Conservation (phyloP, 108 stramenopile genomes). For the Nitzschia sp. region DNA sequence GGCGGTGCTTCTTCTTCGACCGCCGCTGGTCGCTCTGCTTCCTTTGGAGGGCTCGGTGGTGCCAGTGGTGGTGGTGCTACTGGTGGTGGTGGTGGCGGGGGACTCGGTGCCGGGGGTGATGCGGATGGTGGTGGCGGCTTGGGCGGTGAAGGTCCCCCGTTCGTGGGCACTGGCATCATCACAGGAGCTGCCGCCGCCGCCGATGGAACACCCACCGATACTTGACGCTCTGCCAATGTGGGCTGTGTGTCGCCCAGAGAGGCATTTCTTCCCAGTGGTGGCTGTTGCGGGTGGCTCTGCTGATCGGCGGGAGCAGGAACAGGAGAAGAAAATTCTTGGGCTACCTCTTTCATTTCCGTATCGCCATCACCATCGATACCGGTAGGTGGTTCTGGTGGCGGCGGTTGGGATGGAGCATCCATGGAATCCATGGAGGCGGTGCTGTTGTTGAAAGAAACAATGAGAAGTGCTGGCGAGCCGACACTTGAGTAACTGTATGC, state of each 20-base stretch:
- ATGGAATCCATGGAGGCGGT: too few species aligned
- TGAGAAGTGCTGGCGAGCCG: slow-evolving; percentile 1
- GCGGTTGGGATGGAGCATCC: neutral
- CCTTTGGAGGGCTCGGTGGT: neutral
- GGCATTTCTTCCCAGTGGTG: slow-evolving; percentile 25
- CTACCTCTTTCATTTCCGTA: slow-evolving; percentile 7
- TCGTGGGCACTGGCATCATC: neutral
- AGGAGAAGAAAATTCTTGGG: neutral
- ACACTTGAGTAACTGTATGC: too few species aligned
- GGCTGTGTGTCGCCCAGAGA: slow-evolving; percentile 15
- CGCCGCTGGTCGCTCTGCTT: neutral
- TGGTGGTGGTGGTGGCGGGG: slow-evolving; percentile 3
- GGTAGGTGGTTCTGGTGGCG: too few species aligned
- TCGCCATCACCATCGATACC: neutral
- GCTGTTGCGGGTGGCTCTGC: neutral
- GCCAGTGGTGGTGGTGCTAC: neutral
- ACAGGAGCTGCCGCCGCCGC: neutral
- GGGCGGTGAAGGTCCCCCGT: neutral
- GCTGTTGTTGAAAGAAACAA: neutral
- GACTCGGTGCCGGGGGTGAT: neutral
- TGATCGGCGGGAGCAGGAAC: neutral
- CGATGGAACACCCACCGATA: slow-evolving; percentile 10
- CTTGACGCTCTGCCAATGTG: slow-evolving; percentile 10
- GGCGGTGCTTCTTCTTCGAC: neutral
- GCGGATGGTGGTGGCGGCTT: neutral